Conservation (phyloP, 345 rosid species). For the Xanthoceras sorbifolium region DNA sequence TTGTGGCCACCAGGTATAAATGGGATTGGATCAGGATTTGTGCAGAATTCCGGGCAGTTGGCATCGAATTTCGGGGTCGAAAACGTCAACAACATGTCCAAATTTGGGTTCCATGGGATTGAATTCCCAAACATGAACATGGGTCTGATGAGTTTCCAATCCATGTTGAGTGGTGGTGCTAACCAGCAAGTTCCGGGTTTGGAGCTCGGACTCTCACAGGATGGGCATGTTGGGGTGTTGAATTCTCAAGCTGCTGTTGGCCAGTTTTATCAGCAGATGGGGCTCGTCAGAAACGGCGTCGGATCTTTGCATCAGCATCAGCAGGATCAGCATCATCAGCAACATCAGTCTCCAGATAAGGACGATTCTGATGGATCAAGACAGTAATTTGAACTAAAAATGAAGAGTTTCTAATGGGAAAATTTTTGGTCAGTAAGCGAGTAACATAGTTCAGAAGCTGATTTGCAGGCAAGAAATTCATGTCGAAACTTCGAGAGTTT, state of each 20-base stretch:
- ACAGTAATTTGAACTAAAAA: conserved; percentile 29
- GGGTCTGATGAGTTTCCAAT: conserved; percentile 57
- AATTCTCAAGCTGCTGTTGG: conserved; percentile 50
- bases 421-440: conserved; percentile 14
- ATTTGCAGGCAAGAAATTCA: conserved; percentile 19
- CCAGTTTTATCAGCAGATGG: conserved; percentile 66
- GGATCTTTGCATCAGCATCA: conserved; percentile 41
- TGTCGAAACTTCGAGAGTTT: neutral
- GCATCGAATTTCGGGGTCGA: conserved; percentile 42
- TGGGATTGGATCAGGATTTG: conserved; percentile 50
- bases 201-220: conserved; percentile 69
- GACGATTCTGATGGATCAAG: conserved; percentile 60
- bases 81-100: conserved; percentile 32
- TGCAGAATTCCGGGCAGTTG: conserved; percentile 37
- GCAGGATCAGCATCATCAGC: no score
- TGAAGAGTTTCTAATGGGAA: conserved; percentile 7
- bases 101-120: conserved; percentile 51
- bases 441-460: conserved; percentile 10
- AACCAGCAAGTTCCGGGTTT: conserved; percentile 59
- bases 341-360: conserved; percentile 37
- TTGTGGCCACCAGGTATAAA: conserved; percentile 47
- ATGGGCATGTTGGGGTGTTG: conserved; percentile 54
- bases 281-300: conserved; percentile 37
- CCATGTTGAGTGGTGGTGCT: conserved; percentile 41
- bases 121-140: conserved; percentile 51